Percentiles rank a stretch among this genome's conserved stretches.
phyloP scores from a whole-genome alignment of 2,329 filamentous ascomycete species.

The Thelonectria discophora region DNA sequence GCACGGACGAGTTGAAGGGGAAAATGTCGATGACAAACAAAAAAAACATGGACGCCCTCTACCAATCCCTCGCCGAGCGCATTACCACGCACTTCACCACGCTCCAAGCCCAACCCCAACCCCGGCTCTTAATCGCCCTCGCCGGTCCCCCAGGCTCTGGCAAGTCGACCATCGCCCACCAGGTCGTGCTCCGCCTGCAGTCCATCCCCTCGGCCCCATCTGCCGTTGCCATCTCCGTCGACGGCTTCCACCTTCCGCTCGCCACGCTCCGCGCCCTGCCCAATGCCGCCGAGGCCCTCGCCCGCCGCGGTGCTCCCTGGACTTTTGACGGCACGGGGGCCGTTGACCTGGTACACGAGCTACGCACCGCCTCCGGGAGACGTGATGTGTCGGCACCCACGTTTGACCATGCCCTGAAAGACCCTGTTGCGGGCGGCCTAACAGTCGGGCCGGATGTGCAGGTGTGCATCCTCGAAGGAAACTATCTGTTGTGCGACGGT shows the following conservation, averaged over 20 bases:
- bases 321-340: conserved; percentile 44
- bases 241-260: conserved; percentile 44
- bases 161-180: conserved; percentile 34
- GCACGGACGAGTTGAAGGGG: not conserved
- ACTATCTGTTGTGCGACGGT: conserved; percentile 56
- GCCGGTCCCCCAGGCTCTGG: conserved; percentile 35
- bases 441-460: conserved; percentile 64
- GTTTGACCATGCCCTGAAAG: conserved; percentile 80
- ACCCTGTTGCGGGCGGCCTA: conserved; percentile 73
- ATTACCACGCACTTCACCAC: conserved; percentile 36
- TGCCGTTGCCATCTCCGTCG: conserved; percentile 39
- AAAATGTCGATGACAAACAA: not conserved
- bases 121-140: conserved; percentile 34
- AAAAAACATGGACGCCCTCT: conserved; percentile 39
- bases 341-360: conserved; percentile 31
- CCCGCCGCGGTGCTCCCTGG: conserved; percentile 46
- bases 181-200: conserved; percentile 26
- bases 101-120: conserved; percentile 19
- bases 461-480: conserved; percentile 76
- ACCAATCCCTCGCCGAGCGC: conserved; percentile 36
- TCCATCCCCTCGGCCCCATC: conserved; percentile 26
- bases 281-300: conserved; percentile 43
- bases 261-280: conserved; percentile 41
- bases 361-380: conserved; percentile 22
- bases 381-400: conserved; percentile 64